Base-by-base conservation (phyloP, 179 eudicot species). In the Beta lomatogona region DNA sequence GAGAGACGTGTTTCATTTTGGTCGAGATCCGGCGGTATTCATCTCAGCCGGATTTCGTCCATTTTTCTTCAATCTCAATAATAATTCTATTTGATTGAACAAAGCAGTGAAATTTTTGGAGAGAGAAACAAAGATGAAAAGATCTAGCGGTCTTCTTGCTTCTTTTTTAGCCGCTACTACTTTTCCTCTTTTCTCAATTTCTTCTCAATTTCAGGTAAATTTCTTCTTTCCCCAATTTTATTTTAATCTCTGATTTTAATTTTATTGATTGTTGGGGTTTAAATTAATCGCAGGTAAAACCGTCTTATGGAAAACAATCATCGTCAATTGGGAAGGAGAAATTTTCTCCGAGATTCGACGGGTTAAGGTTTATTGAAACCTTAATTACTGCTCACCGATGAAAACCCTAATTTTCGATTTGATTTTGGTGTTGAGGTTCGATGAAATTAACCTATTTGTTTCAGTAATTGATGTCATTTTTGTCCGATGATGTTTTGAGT, bases 341-440 rank as follows among this genome's bases (percentile, higher is more conserved):
- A 82, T 87, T 82, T 75, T 82, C 84, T 28, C 91, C 91, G 53
- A 83, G 85, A 69, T 89, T 89, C 55, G 91, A 89, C 45, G 91
- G 91, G 44, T 83, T 89, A 82, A 81, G 88, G 72, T 89, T 87
- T 61, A 89, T 89, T 13, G 91, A 89, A 78, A 89, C 91, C 11
- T 76, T 89, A 52, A 82, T 89, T 63, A 89, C 91, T 50, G 89
- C 88, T 85, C 89, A 89, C 73, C 78, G 91, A 87, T 89, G 79
- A 85, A 71, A 48, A 54, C 77, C 77, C 77, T 16, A 73, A 4
- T 73, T 72, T 53, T 25, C 10, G 31, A 6, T 28, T 31, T 28
- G 5, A 41, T 68, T 44, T 68, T 4, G 46, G 13, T 6, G 44
- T 45, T 41, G 72, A 15, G 72, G 72, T 68, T 68, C 52, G 22